Evolutionary conservation across 768 basidiomycete species (phyloP).

Genomic region (Pulveroboletus sp.): DNA sequence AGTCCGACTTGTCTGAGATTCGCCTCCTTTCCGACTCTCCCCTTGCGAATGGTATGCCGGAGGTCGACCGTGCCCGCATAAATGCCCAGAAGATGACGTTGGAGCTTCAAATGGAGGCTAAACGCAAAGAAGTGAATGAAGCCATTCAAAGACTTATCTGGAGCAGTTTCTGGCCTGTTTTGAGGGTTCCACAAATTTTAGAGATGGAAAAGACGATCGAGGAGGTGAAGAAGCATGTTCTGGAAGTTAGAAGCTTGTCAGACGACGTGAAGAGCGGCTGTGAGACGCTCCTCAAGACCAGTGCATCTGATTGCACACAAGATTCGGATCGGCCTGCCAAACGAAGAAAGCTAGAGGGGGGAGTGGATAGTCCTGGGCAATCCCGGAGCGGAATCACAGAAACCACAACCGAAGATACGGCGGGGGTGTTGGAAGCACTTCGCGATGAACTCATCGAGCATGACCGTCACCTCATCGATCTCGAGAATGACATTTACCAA

Average conservation of each 20-base stretch:
- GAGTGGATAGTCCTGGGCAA: background rate
- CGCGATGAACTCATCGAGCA: slow-evolving; percentile 28
- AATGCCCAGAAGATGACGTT: slow-evolving; percentile 19
- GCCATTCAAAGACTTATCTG: slow-evolving; percentile 29
- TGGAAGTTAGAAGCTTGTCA: slow-evolving; percentile 26
- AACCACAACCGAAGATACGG: background rate
- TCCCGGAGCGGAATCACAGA: background rate
- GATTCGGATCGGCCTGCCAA: slow-evolving; percentile 25
- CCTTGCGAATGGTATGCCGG: slow-evolving; percentile 21
- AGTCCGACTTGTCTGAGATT: slow-evolving; percentile 30
- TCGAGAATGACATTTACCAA: slow-evolving; percentile 36
- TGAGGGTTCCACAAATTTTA: slow-evolving; percentile 21
- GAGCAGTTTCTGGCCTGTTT: slow-evolving; percentile 38
- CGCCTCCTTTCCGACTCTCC: slow-evolving; percentile 23
- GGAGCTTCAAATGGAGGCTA: slow-evolving; percentile 23
- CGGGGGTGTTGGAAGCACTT: slow-evolving; percentile 24
- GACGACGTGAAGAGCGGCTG: slow-evolving; percentile 22
- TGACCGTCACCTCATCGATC: slow-evolving; percentile 26
- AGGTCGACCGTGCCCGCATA: slow-evolving; percentile 22
- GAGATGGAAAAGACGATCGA: slow-evolving; percentile 22
- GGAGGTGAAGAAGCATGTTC: slow-evolving; percentile 27
- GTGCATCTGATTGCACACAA: slow-evolving; percentile 4
- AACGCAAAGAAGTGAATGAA: slow-evolving; percentile 32
- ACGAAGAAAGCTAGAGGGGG: slow-evolving; percentile 22
- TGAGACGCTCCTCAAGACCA: slow-evolving; percentile 20